Evolutionary conservation across 306 rosid genomes (phyloP), one percentile per base, ranked within the genome.

Genomic region (Inga laurina): DNA sequence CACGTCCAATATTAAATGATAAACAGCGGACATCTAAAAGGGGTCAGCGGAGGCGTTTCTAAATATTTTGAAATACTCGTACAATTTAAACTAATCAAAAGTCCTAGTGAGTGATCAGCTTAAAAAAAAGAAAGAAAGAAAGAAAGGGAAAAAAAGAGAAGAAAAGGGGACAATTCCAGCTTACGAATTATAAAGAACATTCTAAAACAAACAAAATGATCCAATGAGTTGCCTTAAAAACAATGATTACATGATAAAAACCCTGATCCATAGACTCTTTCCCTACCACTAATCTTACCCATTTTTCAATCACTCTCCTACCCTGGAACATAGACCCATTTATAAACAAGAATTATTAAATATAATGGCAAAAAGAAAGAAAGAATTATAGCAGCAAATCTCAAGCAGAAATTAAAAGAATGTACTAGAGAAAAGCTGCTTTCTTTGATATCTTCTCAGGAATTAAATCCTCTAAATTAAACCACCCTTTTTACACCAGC

Each of bases 331-430:
- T 13, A 49, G 73, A 45, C 30, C 81, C 74, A 70, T 10, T 79
- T 39, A 37, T 61, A 68, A 35, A 61, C 45, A 32, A 66, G 27
- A 64, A 30, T 6, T 34, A 43, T 18, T 21, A 69, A 30, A 4
- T 62, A 62, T 27, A 22, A 24, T 18, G n/a, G 10, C 14, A 68
- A 37, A 34, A 27, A 75, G 44, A 48, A 16, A 85, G 15, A 70
- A 86, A 86, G 78, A 86, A 83, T 87, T 27, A 51, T 35, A 24
- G 35, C 64, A 83, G 76, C 70, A 72, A 2, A 1, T 43, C 86
- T 71, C 74, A 27, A 44, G 73, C 72, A 51, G 51, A 62, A 74
- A 5, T 39, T 6, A 27, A 27, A 39, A 83, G 68, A 80, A 80
- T 83, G 72, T 83, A 80, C 83, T 76, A 18, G 51, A 80, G 24